phyloP scores from a whole-genome alignment of 192 early-diverging fungal genomes.

The Dispira simplex region DNA sequence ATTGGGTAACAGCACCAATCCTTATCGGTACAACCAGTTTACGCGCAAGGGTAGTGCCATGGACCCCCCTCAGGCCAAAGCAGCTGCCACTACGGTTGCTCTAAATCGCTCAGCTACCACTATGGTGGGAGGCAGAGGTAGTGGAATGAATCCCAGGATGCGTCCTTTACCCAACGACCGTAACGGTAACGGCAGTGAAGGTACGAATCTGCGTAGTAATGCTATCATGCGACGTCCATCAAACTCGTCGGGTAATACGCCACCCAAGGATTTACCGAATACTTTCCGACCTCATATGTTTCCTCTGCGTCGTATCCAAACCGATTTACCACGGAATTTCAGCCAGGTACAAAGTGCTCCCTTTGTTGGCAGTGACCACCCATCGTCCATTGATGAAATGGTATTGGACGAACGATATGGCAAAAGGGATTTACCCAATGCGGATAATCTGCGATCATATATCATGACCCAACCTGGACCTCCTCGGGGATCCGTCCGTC shows the following conservation, averaged over 20 bases:
- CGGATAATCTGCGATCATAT: too few species aligned
- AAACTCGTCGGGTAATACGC: background rate
- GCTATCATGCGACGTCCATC: conserved; percentile 2
- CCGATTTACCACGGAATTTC: background rate
- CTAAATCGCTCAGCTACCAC: conserved; percentile 7
- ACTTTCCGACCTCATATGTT: background rate
- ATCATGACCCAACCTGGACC: too few species aligned
- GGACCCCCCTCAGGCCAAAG: background rate
- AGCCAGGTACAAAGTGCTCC: background rate
- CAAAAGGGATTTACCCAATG: too few species aligned
- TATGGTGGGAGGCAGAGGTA: background rate
- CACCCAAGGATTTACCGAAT: background rate
- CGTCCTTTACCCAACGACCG: background rate
- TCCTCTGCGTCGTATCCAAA: background rate
- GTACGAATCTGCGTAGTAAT: background rate
- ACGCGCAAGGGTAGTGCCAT: background rate
- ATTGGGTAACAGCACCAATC: background rate
- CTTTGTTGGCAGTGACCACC: background rate
- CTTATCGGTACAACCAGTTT: conserved; percentile 9
- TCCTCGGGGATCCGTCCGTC: too few species aligned
- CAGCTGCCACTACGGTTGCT: background rate
- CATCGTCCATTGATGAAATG: too few species aligned
- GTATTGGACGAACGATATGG: too few species aligned
- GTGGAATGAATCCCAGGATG: background rate
- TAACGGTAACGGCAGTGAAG: background rate